Conservation (phyloP, 2,329 filamentous ascomycete genomes). For the Fusarium circinatum region DNA sequence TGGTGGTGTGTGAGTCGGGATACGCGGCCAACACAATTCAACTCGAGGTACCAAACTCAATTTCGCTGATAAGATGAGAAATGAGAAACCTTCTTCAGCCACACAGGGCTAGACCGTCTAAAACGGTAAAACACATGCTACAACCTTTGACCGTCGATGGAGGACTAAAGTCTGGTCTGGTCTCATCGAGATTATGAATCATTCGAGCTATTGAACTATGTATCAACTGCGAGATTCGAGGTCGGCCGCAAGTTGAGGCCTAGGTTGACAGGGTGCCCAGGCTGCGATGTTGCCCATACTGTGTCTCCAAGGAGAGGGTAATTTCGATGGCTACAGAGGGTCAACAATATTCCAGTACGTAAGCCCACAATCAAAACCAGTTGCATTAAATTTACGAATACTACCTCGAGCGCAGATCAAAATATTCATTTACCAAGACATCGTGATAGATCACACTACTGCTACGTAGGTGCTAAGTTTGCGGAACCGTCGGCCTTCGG, state of each 20-base stretch:
- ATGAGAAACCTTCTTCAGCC: conserved; percentile 8
- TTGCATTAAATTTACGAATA: conserved; percentile 7
- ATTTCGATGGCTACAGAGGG: background rate
- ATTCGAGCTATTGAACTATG: conserved; percentile 4
- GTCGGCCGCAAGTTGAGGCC: conserved; percentile 12
- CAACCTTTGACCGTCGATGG: conserved; percentile 1
- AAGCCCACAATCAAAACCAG: background rate
- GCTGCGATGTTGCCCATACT: conserved; percentile 1
- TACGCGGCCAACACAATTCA: conserved; percentile 6
- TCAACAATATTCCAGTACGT: background rate
- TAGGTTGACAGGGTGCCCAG: conserved; percentile 18
- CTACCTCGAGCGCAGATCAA: conserved; percentile 9
- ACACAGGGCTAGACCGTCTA: conserved; percentile 27
- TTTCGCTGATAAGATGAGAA: background rate
- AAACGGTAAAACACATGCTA: background rate
- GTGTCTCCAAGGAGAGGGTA: background rate
- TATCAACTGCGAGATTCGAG: conserved; percentile 13
- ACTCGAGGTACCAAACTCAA: conserved; percentile 36
- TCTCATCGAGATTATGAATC: conserved; percentile 26
- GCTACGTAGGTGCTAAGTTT: background rate
- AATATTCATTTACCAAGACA: background rate
- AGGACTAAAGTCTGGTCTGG: conserved; percentile 17
- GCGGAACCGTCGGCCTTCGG: conserved; percentile 31
- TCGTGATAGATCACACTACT: conserved; percentile 18
- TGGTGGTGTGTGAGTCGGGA: conserved; percentile 28